Conservation (phyloP, 2,329 filamentous ascomycete genomes). For the Sporothrix pseudoabietina region DNA sequence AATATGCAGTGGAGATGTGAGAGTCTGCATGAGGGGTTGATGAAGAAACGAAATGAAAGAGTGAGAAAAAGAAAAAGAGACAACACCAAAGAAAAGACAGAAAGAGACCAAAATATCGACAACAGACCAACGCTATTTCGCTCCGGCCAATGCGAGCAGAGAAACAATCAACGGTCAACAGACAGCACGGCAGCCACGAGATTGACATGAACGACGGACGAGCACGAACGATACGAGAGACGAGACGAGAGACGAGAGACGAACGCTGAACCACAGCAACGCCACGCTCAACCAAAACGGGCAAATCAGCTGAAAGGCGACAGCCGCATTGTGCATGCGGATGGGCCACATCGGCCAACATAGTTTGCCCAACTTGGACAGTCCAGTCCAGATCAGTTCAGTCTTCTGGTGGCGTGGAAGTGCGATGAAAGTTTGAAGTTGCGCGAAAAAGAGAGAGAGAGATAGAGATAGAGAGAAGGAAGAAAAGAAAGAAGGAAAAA, state of each 20-base stretch:
- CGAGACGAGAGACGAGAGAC: background rate
- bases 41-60: background rate
- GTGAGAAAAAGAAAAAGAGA: slow-evolving; percentile 1
- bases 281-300: background rate
- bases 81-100: background rate
- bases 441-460: background rate
- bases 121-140: background rate
- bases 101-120: background rate
- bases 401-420: background rate
- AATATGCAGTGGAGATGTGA: background rate
- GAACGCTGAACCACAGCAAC: background rate
- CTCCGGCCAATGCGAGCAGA: background rate
- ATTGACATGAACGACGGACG: background rate
- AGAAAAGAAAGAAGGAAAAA: background rate
- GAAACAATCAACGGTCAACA: background rate
- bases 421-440: background rate
- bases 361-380: background rate
- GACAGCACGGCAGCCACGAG: slow-evolving; percentile 1
- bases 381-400: background rate
- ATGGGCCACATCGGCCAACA: background rate
- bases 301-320: background rate
- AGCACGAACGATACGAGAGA: background rate
- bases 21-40: background rate
- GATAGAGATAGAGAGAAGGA: background rate
- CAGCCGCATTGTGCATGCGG: slow-evolving; percentile 17